These are phyloP conservation scores for Naematelia encephala DNA, from an alignment of 768 basidiomycete species.

Conservation along the genomic window DNA sequence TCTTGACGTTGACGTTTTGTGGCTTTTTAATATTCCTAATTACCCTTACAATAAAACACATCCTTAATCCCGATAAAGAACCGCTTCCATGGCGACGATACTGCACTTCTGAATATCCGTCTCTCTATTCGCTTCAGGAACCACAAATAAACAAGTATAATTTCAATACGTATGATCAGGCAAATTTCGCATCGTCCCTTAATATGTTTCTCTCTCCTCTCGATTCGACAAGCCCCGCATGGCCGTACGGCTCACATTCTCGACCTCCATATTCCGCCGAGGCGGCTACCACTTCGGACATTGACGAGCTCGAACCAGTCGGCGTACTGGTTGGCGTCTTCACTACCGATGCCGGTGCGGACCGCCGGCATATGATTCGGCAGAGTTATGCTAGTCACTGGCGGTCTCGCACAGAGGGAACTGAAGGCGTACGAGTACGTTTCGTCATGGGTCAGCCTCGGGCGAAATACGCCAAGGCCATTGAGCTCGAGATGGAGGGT, in stretches of 20 bases:
- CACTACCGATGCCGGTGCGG: conserved; percentile 76
- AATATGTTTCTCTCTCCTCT: conserved; percentile 43
- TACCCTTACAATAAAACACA: conserved; percentile 82
- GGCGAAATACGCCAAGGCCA: conserved; percentile 70
- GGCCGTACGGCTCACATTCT: conserved; percentile 35
- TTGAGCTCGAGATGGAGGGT: conserved; percentile 90
- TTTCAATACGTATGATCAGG: conserved; percentile 12
- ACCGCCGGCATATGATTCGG: conserved; percentile 80
- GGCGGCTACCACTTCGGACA: conserved; percentile 56
- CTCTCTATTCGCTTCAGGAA: conserved; percentile 34
- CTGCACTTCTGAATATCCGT: conserved; percentile 61
- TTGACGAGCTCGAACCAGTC: conserved; percentile 62
- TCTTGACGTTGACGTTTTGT: conserved; percentile 70
- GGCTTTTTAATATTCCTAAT: conserved; percentile 75
- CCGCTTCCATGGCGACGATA: conserved; percentile 92
- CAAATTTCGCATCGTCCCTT: conserved; percentile 50
- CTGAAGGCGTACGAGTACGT: conserved; percentile 77
- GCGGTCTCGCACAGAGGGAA: conserved; percentile 66
- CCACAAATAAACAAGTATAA: conserved; percentile 5
- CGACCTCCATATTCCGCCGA: conserved; percentile 22
- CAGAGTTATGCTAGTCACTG: conserved; percentile 84
- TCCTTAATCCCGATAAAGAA: conserved; percentile 93
- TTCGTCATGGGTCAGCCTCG: conserved; percentile 85
- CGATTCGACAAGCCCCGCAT: conserved; percentile 27
- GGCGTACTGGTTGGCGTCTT: conserved; percentile 88